Base-by-base conservation (phyloP, 441 rosid genomes). In the Jatropha multifida region DNA sequence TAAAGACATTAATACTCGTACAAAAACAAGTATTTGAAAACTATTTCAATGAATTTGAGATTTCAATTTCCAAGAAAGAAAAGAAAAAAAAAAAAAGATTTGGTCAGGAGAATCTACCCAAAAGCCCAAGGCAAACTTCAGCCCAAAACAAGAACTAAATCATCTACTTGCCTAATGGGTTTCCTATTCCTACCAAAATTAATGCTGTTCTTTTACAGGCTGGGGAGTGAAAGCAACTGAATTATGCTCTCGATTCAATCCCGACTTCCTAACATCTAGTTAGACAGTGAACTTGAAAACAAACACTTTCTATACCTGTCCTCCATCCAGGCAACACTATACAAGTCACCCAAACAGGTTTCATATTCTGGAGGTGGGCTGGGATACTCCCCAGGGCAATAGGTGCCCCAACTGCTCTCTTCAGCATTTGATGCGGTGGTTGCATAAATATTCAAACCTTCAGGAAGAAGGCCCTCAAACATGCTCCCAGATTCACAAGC, bases 401-500 rank as follows among this genome's bases (percentile, higher is more conserved):
- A 94, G 67, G 95, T 90, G 70, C 94, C 98, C 94, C 93, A 92
- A 73, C 97, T 96, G 85, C 97, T 92, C 84, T 96, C 99, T 63
- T 71, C 87, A 6, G 96, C 97, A 81, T 96, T 96, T 68, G 99
- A 73, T 17, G 99, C 98, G 65, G 98, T 96, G 75, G 98, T 96
- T 61, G 97, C 97, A 81, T 88, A 94, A 77, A 94, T 92, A 83
- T 94, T 92, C 76, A 96, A 81, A 78, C 86, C 93, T 76, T 88
- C 83, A 14, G 93, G 89, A 78, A 96, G 98, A 84, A 96, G 85
- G 79, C 98, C 99, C 85, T 92, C 92, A 68, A 96, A 92, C 74
- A 96, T 90, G 85, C 99, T 96, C 79, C 99, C 98, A 55, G 97
- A 88, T 77, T 96, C 99, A 80, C 99, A 96, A 73, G 99, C 97